These are phyloP conservation scores for Primulina eburnea DNA, from an alignment of 257 asterid species.

Conservation along the genomic window DNA sequence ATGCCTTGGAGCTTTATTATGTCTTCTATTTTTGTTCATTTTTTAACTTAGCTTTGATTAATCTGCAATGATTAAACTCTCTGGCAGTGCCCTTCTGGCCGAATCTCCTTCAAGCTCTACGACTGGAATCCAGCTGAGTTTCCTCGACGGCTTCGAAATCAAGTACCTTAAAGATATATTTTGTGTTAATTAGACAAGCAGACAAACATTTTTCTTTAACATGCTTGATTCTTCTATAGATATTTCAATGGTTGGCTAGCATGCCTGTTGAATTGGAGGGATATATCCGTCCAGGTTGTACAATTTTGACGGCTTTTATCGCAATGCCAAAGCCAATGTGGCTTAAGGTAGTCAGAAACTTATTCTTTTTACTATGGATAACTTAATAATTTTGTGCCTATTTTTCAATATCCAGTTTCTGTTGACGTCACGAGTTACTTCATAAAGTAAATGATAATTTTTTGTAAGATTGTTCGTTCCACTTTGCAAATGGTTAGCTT, in stretches of 20 bases:
- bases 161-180: slow-evolving; percentile 64
- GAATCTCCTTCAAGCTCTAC: slow-evolving; percentile 91
- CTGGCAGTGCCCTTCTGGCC: slow-evolving; percentile 80
- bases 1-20: slow-evolving; percentile 18
- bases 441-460: not conserved
- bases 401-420: slow-evolving; percentile 1
- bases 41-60: slow-evolving; percentile 23
- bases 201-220: slow-evolving; percentile 29
- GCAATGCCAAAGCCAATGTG: slow-evolving; percentile 72
- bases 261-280: slow-evolving; percentile 99
- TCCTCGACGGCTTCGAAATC: slow-evolving; percentile 88
- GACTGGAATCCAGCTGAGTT: slow-evolving; percentile 99
- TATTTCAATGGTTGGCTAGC: slow-evolving; percentile 88
- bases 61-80: slow-evolving; percentile 20
- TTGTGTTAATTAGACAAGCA: slow-evolving; percentile 59
- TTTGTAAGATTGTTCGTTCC: not conserved
- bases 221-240: slow-evolving; percentile 40
- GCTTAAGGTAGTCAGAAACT: slow-evolving; percentile 56
- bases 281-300: slow-evolving; percentile 93
- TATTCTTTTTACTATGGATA: not conserved
- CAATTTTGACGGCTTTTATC: slow-evolving; percentile 77
- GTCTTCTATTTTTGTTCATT: slow-evolving; percentile 8
- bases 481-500: not conserved
- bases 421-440: not conserved
- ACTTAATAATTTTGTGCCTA: not conserved